Conservation (phyloP, 2,329 filamentous ascomycete species). For the Rachicladosporium sp. region DNA sequence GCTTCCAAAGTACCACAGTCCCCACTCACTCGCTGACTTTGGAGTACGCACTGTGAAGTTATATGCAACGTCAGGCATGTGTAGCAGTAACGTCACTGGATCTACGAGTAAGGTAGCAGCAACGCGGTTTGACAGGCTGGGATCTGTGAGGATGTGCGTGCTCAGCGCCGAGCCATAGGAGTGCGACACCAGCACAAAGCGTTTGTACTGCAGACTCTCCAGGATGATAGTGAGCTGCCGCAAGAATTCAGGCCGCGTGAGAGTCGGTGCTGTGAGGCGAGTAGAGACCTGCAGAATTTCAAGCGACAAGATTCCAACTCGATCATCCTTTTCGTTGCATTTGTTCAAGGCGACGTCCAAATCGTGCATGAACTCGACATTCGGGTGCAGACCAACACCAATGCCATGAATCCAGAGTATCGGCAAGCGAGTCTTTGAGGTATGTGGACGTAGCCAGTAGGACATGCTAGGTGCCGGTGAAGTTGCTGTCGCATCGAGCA, state of each 20-base stretch:
- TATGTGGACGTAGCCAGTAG: slow-evolving; percentile 57
- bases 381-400: slow-evolving; percentile 54
- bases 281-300: slow-evolving; percentile 56
- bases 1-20: slow-evolving; percentile 58
- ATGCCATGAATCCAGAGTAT: slow-evolving; percentile 63
- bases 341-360: slow-evolving; percentile 29
- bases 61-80: slow-evolving; percentile 57
- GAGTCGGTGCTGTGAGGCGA: slow-evolving; percentile 44
- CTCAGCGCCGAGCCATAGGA: slow-evolving; percentile 51
- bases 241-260: slow-evolving; percentile 42
- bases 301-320: slow-evolving; percentile 51
- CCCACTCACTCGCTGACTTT: slow-evolving; percentile 50
- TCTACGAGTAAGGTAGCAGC: slow-evolving; percentile 44
- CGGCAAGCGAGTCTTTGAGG: slow-evolving; percentile 43
- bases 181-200: slow-evolving; percentile 51
- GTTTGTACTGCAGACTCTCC: slow-evolving; percentile 44
- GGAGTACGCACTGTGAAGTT: slow-evolving; percentile 47
- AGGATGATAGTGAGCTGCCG: slow-evolving; percentile 46
- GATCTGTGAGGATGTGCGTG: slow-evolving; percentile 47
- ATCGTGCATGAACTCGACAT: slow-evolving; percentile 44
- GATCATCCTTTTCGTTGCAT: slow-evolving; percentile 24
- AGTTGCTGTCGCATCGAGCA: slow-evolving; percentile 30
- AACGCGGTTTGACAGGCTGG: slow-evolving; percentile 33
- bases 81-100: slow-evolving; percentile 54
- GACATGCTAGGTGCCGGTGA: slow-evolving; percentile 41